These are phyloP conservation scores for Inga leiocalycina DNA, from an alignment of 306 rosid species.

Conservation along the genomic window DNA sequence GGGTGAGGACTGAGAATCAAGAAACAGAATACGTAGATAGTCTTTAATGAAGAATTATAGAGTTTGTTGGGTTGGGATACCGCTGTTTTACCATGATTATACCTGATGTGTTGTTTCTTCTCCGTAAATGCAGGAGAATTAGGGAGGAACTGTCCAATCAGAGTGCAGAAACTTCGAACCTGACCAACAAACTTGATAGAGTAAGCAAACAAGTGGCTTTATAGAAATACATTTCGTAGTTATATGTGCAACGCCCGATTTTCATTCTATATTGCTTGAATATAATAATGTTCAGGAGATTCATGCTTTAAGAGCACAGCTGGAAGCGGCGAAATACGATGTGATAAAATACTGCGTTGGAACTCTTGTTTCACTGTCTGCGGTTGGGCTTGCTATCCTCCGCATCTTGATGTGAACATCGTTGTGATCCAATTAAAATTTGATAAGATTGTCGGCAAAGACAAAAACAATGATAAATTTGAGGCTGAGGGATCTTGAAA, in stretches of 20 bases:
- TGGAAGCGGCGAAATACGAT: conserved; percentile 96
- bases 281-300: conserved; percentile 65
- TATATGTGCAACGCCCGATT: neutral
- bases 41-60: neutral
- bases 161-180: conserved; percentile 82
- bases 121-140: conserved; percentile 66
- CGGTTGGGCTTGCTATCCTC: conserved; percentile 90
- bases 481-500: conserved; percentile 14
- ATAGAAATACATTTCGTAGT: neutral
- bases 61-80: conserved; percentile 18
- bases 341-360: conserved; percentile 98
- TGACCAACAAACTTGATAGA: conserved; percentile 91
- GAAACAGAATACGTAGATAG: conserved; percentile 1
- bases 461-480: neutral
- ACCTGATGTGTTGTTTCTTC: conserved; percentile 7
- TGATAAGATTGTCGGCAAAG: neutral
- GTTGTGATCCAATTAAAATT: conserved; percentile 30
- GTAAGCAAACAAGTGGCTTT: conserved; percentile 46
- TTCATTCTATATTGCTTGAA: neutral
- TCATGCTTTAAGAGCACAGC: conserved; percentile 80
- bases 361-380: conserved; percentile 92
- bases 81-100: neutral
- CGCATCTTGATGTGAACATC: conserved; percentile 70
- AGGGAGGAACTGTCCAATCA: conserved; percentile 87
- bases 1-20: conserved; percentile 66